phyloP scores from a whole-genome alignment of 2,329 filamentous ascomycete genomes.

The Hypoxylon sp. region DNA sequence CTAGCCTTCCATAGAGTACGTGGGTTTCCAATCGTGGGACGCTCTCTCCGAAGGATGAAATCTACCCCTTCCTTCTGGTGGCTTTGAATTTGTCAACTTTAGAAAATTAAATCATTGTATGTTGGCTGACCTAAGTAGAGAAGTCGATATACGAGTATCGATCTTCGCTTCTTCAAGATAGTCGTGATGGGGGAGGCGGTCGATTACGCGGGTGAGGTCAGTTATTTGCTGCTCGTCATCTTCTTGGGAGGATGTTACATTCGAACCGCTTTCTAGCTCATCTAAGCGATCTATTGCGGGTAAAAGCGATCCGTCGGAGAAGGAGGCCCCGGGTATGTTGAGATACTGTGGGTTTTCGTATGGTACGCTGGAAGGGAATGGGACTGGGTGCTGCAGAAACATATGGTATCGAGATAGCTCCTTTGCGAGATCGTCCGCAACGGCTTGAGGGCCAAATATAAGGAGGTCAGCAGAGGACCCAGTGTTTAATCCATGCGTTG shows the following conservation, averaged over 20 bases:
- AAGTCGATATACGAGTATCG: conserved; percentile 33
- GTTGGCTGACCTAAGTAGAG: conserved; percentile 28
- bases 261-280: conserved; percentile 5
- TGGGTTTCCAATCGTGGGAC: conserved; percentile 1
- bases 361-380: conserved; percentile 16
- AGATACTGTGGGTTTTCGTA: conserved; percentile 48
- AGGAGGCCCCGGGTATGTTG: conserved; percentile 15
- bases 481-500: background rate
- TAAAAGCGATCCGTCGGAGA: conserved; percentile 30
- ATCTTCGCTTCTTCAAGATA: conserved; percentile 25
- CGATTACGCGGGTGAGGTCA: conserved; percentile 27
- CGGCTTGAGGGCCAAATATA: conserved; percentile 27
- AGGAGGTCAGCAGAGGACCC: conserved; percentile 17
- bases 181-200: conserved; percentile 32
- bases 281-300: conserved; percentile 15
- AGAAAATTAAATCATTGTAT: background rate
- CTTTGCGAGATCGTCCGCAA: conserved; percentile 30
- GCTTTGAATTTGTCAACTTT: conserved; percentile 19
- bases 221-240: conserved; percentile 1
- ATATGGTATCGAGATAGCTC: conserved; percentile 31
- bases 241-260: conserved; percentile 14
- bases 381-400: conserved; percentile 44
- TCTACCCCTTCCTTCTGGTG: conserved; percentile 44
- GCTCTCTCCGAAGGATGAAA: conserved; percentile 40
- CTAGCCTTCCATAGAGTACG: conserved; percentile 32